phyloP scores from a whole-genome alignment of 2,329 filamentous ascomycete genomes.

The Magnaporthiopsis rhizophila region DNA sequence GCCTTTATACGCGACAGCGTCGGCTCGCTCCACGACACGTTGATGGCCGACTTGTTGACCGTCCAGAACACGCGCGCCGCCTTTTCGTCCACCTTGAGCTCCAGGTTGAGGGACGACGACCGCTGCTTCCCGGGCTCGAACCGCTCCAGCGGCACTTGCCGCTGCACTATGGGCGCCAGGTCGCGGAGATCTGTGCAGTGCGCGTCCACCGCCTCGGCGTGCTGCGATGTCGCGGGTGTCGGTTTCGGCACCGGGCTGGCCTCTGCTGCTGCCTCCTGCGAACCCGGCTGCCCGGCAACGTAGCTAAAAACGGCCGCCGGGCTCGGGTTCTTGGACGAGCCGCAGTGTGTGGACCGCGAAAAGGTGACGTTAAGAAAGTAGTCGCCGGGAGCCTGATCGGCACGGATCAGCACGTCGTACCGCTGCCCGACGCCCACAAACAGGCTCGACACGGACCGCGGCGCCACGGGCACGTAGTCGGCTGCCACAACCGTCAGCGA shows the following conservation, averaged over 20 bases:
- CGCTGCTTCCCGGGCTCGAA: slow-evolving; percentile 10
- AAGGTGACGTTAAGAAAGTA: slow-evolving; percentile 16
- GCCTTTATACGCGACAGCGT: slow-evolving; percentile 22
- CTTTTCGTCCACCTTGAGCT: background rate
- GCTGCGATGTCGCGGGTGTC: too few relatives aligned
- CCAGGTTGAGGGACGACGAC: background rate
- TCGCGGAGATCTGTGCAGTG: slow-evolving; percentile 14
- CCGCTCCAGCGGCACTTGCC: slow-evolving; percentile 11
- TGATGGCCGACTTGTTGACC: slow-evolving; percentile 20
- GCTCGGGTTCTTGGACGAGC: slow-evolving; percentile 13
- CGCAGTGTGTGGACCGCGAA: slow-evolving; percentile 11
- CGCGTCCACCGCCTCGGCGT: background rate
- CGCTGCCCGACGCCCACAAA: slow-evolving; percentile 40
- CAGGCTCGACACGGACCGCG: slow-evolving; percentile 39
- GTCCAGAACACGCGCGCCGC: slow-evolving; percentile 19
- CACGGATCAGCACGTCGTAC: slow-evolving; percentile 38
- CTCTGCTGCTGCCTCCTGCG: too few relatives aligned
- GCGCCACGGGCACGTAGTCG: slow-evolving; percentile 42
- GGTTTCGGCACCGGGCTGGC: too few relatives aligned
- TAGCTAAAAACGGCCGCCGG: slow-evolving; percentile 31
- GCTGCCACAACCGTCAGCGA: slow-evolving; percentile 38
- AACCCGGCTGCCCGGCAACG: slow-evolving; percentile 17
- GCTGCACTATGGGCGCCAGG: slow-evolving; percentile 15
- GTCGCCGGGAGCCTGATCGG: slow-evolving; percentile 15
- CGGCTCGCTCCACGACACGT: slow-evolving; percentile 27